A percentile compares a stretch with the other conserved stretches of the same genome.
phyloP scores from a whole-genome alignment of 148 eudicot genomes.

The Nepenthes gracilis region DNA sequence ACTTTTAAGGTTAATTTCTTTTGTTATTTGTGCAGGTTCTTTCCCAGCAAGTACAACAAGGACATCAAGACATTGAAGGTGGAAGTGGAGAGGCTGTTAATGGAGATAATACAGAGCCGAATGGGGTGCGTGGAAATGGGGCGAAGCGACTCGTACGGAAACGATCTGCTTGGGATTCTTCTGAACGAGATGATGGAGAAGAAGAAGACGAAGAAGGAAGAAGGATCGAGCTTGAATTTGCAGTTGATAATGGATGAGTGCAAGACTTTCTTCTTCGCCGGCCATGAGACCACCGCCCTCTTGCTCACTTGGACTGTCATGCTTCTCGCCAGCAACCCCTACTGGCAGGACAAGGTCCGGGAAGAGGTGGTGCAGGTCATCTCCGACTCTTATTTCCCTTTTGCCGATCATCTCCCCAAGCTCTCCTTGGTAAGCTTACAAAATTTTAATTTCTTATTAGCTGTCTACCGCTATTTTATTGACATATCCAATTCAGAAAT shows the following conservation, averaged over 20 bases:
- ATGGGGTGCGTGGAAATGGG: constrained; percentile 57
- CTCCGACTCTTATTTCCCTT: constrained; percentile 28
- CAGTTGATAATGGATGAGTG: constrained; percentile 68
- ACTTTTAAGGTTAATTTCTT: no score
- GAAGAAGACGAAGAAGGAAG: constrained; percentile 7
- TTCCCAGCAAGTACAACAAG: constrained; percentile 90
- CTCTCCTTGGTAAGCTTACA: constrained; percentile 54
- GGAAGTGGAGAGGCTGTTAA: constrained; percentile 62
- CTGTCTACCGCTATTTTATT: no score
- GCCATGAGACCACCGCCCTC: constrained; percentile 54
- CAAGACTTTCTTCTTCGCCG: constrained; percentile 53
- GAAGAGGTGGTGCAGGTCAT: constrained; percentile 31
- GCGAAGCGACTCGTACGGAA: constrained; percentile 62
- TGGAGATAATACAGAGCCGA: constrained; percentile 77
- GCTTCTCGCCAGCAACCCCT: constrained; percentile 40
- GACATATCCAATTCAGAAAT: no score
- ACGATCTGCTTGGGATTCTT: constrained; percentile 68
- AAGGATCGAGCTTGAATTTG: constrained; percentile 35
- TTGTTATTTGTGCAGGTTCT: constrained; percentile 31
- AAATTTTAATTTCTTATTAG: not conserved
- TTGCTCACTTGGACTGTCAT: constrained; percentile 49
- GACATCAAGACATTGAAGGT: constrained; percentile 60
- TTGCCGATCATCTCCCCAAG: constrained; percentile 59
- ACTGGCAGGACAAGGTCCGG: constrained; percentile 55
- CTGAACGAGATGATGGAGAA: constrained; percentile 59